Evolutionary conservation across 2,329 filamentous ascomycete genomes (phyloP).

Genomic region (Ophiostoma fasciatum): DNA sequence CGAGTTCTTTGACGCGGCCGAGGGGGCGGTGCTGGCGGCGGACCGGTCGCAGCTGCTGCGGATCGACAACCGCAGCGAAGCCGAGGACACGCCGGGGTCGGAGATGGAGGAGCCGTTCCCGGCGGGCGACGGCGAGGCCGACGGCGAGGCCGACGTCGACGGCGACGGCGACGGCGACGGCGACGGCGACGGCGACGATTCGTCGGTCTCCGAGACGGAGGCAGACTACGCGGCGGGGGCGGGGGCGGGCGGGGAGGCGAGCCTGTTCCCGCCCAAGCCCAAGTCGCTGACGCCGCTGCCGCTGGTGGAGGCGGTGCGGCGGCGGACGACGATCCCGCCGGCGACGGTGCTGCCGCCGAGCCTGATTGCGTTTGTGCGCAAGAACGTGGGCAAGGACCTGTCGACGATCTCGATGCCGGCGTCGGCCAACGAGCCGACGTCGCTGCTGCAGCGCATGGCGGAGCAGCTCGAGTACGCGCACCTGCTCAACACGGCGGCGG

Average conservation of each 20-base stretch:
- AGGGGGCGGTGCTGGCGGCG: slow-evolving; percentile 32
- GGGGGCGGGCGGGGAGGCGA: slow-evolving; percentile 29
- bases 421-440: slow-evolving; percentile 85
- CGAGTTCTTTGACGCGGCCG: slow-evolving; percentile 91
- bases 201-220: too few relatives aligned
- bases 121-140: slow-evolving; percentile 10
- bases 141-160: slow-evolving; percentile 15
- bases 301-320: slow-evolving; percentile 44
- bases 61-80: slow-evolving; percentile 9
- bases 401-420: slow-evolving; percentile 97
- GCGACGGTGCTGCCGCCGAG: slow-evolving; percentile 73
- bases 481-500: slow-evolving; percentile 62
- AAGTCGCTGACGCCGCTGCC: slow-evolving; percentile 68
- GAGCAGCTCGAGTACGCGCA: slow-evolving; percentile 86
- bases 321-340: slow-evolving; percentile 56
- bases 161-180: slow-evolving; percentile 31
- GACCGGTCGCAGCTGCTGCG: slow-evolving; percentile 19
- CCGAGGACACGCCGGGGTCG: slow-evolving; percentile 27
- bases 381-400: slow-evolving; percentile 95
- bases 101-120: slow-evolving; percentile 38
- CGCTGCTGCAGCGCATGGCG: slow-evolving; percentile 72
- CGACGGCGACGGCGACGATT: slow-evolving; percentile 41
- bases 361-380: slow-evolving; percentile 83
- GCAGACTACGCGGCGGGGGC: slow-evolving; percentile 28
- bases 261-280: slow-evolving; percentile 59